Evolutionary conservation across 2,329 filamentous ascomycete genomes (phyloP).

Genomic region (Ophiostoma australiae): DNA sequence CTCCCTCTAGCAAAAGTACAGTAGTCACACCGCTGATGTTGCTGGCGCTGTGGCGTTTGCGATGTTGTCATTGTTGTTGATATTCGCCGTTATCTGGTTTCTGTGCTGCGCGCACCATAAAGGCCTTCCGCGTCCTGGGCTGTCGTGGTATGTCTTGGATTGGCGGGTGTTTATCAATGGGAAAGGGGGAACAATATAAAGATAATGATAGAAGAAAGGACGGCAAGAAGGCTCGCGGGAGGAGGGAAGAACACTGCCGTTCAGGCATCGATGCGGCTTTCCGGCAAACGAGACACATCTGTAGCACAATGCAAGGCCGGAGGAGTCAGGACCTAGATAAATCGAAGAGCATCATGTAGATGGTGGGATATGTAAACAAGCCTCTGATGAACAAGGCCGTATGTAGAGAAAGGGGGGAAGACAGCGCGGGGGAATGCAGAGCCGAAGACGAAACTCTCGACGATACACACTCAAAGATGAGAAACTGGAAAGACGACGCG

Average conservation of each 20-base stretch:
- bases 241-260: neutral
- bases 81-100: too few relatives aligned
- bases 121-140: neutral
- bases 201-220: neutral
- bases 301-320: neutral
- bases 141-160: neutral
- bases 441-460: neutral
- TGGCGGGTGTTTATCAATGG: neutral
- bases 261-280: constrained; percentile 6
- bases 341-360: neutral
- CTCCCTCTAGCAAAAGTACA: neutral
- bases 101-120: neutral
- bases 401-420: neutral
- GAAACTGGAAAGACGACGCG: constrained; percentile 3
- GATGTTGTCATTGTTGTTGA: neutral
- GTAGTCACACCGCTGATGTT: neutral
- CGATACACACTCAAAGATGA: neutral
- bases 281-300: constrained; percentile 14
- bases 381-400: neutral
- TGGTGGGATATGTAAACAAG: neutral
- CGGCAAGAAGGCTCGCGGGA: too few relatives aligned
- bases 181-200: neutral
- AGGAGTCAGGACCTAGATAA: neutral
- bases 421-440: neutral
- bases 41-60: neutral